phyloP scores from a whole-genome alignment of 2,329 filamentous ascomycete species.

The Aureobasidium melanogenum region DNA sequence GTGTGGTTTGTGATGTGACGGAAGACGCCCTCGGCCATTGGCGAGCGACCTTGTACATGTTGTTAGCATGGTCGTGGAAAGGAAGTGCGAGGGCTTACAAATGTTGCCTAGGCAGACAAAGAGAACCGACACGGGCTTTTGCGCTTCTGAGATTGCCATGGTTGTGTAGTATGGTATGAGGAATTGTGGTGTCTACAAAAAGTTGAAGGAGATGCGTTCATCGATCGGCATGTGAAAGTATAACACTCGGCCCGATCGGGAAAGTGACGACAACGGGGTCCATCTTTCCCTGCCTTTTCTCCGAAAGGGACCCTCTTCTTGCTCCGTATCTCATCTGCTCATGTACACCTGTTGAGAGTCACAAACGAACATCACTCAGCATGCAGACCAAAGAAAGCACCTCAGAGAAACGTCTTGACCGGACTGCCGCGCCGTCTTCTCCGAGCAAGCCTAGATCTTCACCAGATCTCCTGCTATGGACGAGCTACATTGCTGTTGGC shows the following conservation, averaged over 20 bases:
- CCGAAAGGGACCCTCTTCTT: no score
- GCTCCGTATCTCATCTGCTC: neutral
- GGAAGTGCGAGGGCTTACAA: conserved; percentile 34
- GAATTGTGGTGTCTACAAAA: neutral
- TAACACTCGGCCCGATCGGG: neutral
- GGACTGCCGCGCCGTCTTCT: neutral
- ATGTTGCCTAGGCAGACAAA: conserved; percentile 98
- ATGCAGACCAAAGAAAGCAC: neutral
- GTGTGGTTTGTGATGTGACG: conserved; percentile 54
- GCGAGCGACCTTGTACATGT: conserved; percentile 46
- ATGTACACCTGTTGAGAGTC: neutral
- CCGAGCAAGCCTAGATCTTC: neutral
- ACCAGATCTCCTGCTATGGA: neutral
- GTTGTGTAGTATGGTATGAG: neutral
- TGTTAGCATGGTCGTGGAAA: neutral
- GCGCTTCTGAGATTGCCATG: neutral
- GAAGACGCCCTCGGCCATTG: conserved; percentile 96
- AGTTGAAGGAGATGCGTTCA: neutral
- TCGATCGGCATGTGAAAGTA: conserved; percentile 5
- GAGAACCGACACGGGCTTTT: conserved; percentile 57
- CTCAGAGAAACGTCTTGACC: neutral
- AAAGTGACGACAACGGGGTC: neutral
- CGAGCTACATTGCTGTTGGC: no score
- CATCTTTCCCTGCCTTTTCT: neutral
- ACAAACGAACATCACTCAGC: neutral